phyloP scores from a whole-genome alignment of 2,329 filamentous ascomycete genomes.

The Hyphodiscus sp. region DNA sequence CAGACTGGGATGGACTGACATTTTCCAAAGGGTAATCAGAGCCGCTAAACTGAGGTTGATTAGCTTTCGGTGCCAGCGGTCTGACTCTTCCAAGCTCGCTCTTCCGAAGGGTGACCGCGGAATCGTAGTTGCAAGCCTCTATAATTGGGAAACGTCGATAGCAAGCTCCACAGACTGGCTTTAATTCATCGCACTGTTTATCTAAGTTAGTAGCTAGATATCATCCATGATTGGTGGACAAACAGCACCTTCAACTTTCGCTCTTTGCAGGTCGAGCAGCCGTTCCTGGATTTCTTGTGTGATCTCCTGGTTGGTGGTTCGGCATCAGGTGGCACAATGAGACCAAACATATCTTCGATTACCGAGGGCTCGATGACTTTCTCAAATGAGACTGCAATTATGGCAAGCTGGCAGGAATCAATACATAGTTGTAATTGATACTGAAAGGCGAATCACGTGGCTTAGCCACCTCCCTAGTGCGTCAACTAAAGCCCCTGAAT shows the following conservation, averaged over 20 bases:
- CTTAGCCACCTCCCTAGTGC: background rate
- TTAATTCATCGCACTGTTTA: constrained; percentile 11
- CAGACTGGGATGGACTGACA: background rate
- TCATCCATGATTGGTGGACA: background rate
- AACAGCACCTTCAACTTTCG: constrained; percentile 16
- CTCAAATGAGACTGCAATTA: background rate
- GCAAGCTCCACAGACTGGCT: constrained; percentile 11
- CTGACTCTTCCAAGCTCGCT: background rate
- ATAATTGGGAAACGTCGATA: constrained; percentile 2
- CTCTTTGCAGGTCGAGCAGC: constrained; percentile 17
- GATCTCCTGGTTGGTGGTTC: constrained; percentile 4
- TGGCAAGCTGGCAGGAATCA: too few species aligned
- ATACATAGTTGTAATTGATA: too few species aligned
- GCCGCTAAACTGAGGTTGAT: background rate
- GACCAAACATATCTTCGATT: constrained; percentile 5
- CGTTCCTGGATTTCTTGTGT: constrained; percentile 17
- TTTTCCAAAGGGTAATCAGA: background rate
- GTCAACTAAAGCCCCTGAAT: background rate
- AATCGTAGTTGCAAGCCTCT: constrained; percentile 5
- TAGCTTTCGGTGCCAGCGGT: background rate
- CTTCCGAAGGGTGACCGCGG: background rate
- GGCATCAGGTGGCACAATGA: constrained; percentile 4
- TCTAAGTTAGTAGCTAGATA: background rate
- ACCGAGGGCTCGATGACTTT: background rate
- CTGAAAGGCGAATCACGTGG: background rate